Percentiles rank a stretch among this genome's conserved stretches.
These are phyloP conservation scores for Hysterium pulicare DNA, from an alignment of 2,329 filamentous ascomycete species.

Conservation along the genomic window DNA sequence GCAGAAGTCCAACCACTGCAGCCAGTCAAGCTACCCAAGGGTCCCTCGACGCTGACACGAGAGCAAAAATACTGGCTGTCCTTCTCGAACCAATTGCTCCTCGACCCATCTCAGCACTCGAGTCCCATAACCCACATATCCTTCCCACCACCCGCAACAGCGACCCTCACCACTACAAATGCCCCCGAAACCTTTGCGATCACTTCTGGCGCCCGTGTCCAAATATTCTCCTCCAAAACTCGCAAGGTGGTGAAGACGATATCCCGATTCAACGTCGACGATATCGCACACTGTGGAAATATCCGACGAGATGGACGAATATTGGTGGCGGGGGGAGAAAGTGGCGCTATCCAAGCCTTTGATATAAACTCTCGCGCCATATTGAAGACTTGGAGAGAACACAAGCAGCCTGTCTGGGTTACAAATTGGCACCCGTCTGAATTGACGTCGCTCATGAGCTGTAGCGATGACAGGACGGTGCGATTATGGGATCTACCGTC, in stretches of 20 bases:
- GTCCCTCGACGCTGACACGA: conserved; percentile 77
- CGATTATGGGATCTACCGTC: conserved; percentile 90
- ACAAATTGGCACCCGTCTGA: conserved; percentile 90
- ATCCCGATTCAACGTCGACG: conserved; percentile 73
- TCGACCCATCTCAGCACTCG: conserved; percentile 80
- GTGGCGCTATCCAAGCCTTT: conserved; percentile 90
- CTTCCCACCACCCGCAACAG: conserved; percentile 51
- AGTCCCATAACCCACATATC: conserved; percentile 90
- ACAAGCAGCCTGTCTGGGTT: conserved; percentile 91
- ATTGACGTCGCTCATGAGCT: conserved; percentile 80
- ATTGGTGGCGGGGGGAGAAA: conserved; percentile 86
- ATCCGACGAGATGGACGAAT: conserved; percentile 86
- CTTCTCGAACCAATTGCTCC: conserved; percentile 86
- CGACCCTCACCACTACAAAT: conserved; percentile 36
- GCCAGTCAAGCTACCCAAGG: conserved; percentile 77
- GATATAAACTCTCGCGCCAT: conserved; percentile 87
- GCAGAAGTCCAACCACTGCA: conserved; percentile 78
- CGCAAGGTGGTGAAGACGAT: conserved; percentile 92
- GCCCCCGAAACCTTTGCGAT: conserved; percentile 75
- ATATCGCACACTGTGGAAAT: conserved; percentile 85
- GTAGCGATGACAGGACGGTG: conserved; percentile 89
- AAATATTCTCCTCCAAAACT: conserved; percentile 89
- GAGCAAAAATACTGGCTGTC: conserved; percentile 96
- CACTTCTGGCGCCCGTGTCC: conserved; percentile 88
- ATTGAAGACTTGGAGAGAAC: conserved; percentile 89